Conservation (phyloP, 2,329 filamentous ascomycete species). For the Daldinia sp. region DNA sequence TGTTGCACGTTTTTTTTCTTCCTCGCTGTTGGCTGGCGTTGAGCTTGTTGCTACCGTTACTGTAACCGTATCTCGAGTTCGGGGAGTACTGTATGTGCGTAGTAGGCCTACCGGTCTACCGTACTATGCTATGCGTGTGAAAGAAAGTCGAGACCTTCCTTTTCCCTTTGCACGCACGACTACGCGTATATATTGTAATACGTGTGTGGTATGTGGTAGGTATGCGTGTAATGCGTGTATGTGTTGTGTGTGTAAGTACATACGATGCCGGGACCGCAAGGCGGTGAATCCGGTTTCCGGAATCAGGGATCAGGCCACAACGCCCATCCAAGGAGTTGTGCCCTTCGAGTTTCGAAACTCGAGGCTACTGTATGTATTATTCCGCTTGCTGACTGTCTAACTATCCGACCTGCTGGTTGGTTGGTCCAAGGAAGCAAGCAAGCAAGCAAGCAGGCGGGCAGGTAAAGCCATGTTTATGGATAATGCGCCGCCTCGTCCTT, state of each 20-base stretch:
- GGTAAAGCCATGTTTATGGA: conserved; percentile 6
- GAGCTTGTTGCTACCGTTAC: no score
- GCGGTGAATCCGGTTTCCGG: conserved; percentile 28
- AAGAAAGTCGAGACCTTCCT: background rate
- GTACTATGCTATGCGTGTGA: background rate
- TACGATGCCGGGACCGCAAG: conserved; percentile 3
- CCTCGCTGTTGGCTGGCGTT: background rate
- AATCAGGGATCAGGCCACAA: conserved; percentile 32
- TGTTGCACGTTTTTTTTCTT: conserved; percentile 26
- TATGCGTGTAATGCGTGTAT: background rate
- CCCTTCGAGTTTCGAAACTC: conserved; percentile 26
- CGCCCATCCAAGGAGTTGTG: background rate
- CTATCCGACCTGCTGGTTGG: conserved; percentile 8
- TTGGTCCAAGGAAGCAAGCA: background rate
- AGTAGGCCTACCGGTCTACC: background rate
- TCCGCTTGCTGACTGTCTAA: no score
- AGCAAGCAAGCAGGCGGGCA: background rate
- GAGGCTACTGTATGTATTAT: conserved; percentile 11
- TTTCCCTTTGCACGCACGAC: background rate
- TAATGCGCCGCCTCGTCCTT: conserved; percentile 13
- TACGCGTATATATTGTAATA: conserved; percentile 8
- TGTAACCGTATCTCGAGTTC: background rate
- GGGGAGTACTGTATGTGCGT: background rate
- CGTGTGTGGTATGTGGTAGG: background rate
- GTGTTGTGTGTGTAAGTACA: background rate